Evolutionary conservation across 2,329 filamentous ascomycete species (phyloP), one percentile per base, ranked within the genome.

Genomic region (Calonectria naviculata): DNA sequence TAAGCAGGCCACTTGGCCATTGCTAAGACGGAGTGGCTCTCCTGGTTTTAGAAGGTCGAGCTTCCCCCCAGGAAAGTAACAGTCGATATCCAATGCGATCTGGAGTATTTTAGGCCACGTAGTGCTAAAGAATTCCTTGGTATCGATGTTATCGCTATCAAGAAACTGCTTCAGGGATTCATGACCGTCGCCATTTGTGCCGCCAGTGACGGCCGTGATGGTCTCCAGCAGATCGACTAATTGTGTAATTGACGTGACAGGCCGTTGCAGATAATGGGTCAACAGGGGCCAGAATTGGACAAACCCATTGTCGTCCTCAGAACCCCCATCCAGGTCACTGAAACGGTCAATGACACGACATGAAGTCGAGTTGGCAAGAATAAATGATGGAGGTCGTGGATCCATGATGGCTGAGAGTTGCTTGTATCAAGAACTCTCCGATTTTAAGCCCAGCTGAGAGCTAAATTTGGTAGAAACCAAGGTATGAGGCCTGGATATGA

Each of bases 271-370:
- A 17, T 81, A 64, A 12, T 74, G 72, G 2, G 68, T 38, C 15
- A 83, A 47, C 2, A 82, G 34, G 1, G 73, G 67, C 81, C 81
- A 82, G 61, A 77, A 75, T 2, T 69, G 61, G 3, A 80, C 74
- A 3, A 72, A 68, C 1, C 80, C 79, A 29, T 74, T 26, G 0
- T 71, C 67, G 17, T 78, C 78, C 41, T 80, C 76, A 12, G 34
- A 17, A 15, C 74, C 38, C 3, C 74, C 72, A 0, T 72, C 76
- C 12, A 81, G 73, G 46, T 79, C 70, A 54, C 79, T 81, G 68
- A 81, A 81, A n/a, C 80, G 78, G 65, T 81, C 81, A 17, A 80
- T 63, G 19, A 78, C 70, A 24, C 70, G 69, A 13, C 76, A 78
- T 0, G 60, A 71, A 15, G 46, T 41, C 1, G 73, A 76, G 26